These are phyloP conservation scores for Cryptococcus sp. DNA, from an alignment of 1,284 basidiomycete genomes.

Conservation along the genomic window DNA sequence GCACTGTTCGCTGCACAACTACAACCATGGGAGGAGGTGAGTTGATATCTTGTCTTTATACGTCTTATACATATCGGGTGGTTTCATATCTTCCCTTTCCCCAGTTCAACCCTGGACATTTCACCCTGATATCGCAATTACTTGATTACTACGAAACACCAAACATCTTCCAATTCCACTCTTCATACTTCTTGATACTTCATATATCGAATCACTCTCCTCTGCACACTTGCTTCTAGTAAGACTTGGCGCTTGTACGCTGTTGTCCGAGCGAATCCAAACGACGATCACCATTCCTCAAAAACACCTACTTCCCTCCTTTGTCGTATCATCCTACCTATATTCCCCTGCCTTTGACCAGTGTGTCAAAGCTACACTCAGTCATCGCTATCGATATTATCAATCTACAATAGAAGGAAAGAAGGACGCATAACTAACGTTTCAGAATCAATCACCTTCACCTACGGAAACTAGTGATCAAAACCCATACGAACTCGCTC, in stretches of 20 bases:
- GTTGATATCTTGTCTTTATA: constrained; percentile 3
- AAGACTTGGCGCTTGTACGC: too few relatives aligned
- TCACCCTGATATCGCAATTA: too few relatives aligned
- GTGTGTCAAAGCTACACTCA: background rate
- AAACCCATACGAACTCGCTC: constrained; percentile 27
- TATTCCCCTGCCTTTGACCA: background rate
- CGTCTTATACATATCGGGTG: background rate
- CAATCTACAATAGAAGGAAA: background rate
- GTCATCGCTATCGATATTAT: background rate
- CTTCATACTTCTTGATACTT: too few relatives aligned
- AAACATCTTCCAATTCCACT: background rate
- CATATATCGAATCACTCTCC: too few relatives aligned
- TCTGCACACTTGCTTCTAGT: too few relatives aligned
- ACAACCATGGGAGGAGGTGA: constrained; percentile 39
- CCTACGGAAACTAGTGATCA: constrained; percentile 17
- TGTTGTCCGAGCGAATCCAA: too few relatives aligned
- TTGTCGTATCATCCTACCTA: background rate
- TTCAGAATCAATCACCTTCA: constrained; percentile 28
- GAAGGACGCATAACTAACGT: background rate
- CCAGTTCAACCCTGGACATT: too few relatives aligned
- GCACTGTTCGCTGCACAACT: constrained; percentile 22
- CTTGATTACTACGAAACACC: background rate
- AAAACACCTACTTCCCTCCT: background rate
- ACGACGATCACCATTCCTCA: too few relatives aligned
- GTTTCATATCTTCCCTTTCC: background rate